A percentile compares a stretch with the other conserved stretches of the same genome.
Evolutionary conservation across 306 rosid species (phyloP).

Genomic region (Mimosa pudica): DNA sequence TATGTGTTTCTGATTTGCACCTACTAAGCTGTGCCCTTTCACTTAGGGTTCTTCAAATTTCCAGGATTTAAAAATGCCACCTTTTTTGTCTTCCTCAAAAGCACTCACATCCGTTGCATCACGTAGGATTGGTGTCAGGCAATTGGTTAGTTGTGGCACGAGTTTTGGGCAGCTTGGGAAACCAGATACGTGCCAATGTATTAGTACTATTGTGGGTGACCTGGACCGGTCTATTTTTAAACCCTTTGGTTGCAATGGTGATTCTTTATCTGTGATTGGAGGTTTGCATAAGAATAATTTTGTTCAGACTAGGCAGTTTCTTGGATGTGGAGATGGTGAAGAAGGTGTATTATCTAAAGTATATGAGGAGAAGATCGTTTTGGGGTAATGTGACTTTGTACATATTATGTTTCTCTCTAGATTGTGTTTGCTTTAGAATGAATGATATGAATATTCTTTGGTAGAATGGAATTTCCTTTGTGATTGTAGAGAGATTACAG

Average conservation of each 20-base stretch:
- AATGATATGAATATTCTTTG: background rate
- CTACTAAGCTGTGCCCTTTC: background rate
- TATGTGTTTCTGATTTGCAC: slow-evolving; percentile 21
- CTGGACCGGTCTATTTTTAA: slow-evolving; percentile 35
- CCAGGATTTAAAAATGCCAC: slow-evolving; percentile 55
- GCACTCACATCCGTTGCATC: slow-evolving; percentile 55
- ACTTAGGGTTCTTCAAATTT: slow-evolving; percentile 22
- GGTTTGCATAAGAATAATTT: slow-evolving; percentile 18
- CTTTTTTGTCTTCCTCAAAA: slow-evolving; percentile 63
- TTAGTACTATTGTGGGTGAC: slow-evolving; percentile 40
- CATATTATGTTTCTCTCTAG: background rate
- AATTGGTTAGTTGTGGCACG: slow-evolving; percentile 44
- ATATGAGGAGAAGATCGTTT: slow-evolving; percentile 83
- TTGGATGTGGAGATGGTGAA: slow-evolving; percentile 90
- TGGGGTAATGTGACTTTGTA: slow-evolving; percentile 58
- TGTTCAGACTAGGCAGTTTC: slow-evolving; percentile 62
- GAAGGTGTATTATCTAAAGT: slow-evolving; percentile 73
- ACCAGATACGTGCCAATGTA: slow-evolving; percentile 42
- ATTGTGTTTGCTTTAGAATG: background rate
- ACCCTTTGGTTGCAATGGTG: slow-evolving; percentile 33
- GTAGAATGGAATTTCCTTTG: background rate
- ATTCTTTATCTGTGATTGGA: slow-evolving; percentile 17
- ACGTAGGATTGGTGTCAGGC: slow-evolving; percentile 39
- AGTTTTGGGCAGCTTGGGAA: slow-evolving; percentile 27
- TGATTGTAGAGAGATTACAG: background rate